Evolutionary conservation across 2,329 filamentous ascomycete species (phyloP), one percentile per base, ranked within the genome.

Genomic region (Elsinoe arachidis): DNA sequence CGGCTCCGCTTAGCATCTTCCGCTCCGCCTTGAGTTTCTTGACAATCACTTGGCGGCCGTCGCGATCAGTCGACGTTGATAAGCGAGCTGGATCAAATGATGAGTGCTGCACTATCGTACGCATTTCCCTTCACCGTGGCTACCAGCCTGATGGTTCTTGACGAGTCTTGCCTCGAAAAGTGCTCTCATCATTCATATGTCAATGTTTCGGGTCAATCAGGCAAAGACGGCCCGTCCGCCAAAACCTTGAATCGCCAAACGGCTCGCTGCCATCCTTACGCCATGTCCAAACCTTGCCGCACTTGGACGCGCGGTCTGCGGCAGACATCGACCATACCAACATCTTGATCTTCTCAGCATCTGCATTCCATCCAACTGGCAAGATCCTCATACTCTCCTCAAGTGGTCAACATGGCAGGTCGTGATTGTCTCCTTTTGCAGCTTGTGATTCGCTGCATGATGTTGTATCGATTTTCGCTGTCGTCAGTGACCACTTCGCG

Each of bases 121-220:
- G 5, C 26, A 9, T 9, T 30, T 9, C 9, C 3, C 26, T 30
- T 30, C 26, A 30, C 26, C 26, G 26, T 30, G 7, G 26, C 26
- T 30, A 9, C 26, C 26, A 30, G 26, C 2, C 9, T 30, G 26
- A 30, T 30, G 26, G 2, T 7, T 7, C 9, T 7, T 30, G 26
- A 30, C 26, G 26, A 30, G 26, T 30, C 26, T 39, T 39, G 14
- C 37, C 37, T 39, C 5, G 14, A 39, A 39, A 46, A 46, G 21
- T 23, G 33, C 33, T 15, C 46, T 23, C 46, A 51, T 17, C 21
- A 34, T 34, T 7, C 17, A 34, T 15, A 19, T 51, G 26, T 19
- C 26, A 34, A 12, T 51, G 46, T 51, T 35, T 51, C 46, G 46
- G 26, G 34, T 51, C 46, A 51, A 51, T 51, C 46, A 51, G 46